phyloP scores from a whole-genome alignment of 2,329 filamentous ascomycete genomes.

The Arthrocladium fulminans region DNA sequence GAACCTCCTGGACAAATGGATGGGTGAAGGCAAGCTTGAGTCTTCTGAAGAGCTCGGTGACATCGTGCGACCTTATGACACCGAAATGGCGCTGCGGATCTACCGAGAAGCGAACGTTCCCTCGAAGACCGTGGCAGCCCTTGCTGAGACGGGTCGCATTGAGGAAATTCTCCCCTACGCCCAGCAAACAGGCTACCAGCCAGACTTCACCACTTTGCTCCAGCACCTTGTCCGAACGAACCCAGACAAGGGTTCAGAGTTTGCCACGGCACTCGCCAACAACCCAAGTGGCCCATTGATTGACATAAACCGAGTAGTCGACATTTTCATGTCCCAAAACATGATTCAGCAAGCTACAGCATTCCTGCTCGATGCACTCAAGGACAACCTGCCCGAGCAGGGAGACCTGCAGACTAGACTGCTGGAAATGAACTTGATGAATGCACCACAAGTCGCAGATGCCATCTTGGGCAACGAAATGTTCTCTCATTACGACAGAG shows the following conservation, averaged over 20 bases:
- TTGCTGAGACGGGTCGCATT: slow-evolving; percentile 92
- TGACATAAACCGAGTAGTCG: slow-evolving; percentile 87
- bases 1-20: slow-evolving; percentile 95
- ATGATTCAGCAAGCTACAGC: slow-evolving; percentile 97
- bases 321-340: slow-evolving; percentile 95
- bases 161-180: slow-evolving; percentile 94
- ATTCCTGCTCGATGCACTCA: slow-evolving; percentile 92
- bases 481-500: slow-evolving; percentile 94
- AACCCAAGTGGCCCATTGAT: slow-evolving; percentile 79
- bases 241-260: slow-evolving; percentile 88
- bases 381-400: slow-evolving; percentile 91
- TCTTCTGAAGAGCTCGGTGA: slow-evolving; percentile 96
- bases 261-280: slow-evolving; percentile 84
- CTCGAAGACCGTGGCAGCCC: slow-evolving; percentile 88
- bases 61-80: slow-evolving; percentile 79
- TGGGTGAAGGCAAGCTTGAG: slow-evolving; percentile 90
- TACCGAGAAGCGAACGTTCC: slow-evolving; percentile 86
- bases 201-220: slow-evolving; percentile 87
- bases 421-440: slow-evolving; percentile 94
- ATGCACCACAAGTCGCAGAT: slow-evolving; percentile 94
- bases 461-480: slow-evolving; percentile 97
- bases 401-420: slow-evolving; percentile 87
- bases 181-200: slow-evolving; percentile 73
- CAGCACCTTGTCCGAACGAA: slow-evolving; percentile 88
- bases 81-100: slow-evolving; percentile 76